Base-by-base conservation (phyloP, 371 early-diverging fungal genomes). In the Mortierella sp. region DNA sequence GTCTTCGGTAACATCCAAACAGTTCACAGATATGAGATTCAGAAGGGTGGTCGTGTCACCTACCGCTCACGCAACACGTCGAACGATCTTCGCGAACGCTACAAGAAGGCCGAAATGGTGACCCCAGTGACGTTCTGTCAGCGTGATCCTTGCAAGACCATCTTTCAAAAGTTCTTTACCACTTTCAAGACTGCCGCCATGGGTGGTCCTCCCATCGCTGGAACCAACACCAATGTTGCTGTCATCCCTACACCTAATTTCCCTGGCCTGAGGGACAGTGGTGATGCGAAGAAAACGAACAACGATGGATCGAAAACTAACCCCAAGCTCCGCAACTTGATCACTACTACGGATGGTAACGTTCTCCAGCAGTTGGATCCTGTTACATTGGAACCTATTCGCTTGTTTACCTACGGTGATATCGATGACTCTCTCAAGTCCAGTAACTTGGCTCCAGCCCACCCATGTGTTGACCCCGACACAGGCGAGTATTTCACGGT, bases 281-380 rank as follows among this genome's bases (percentile, higher is more conserved):
- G 13, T 5, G 47, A 52, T n/a, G 38, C 21, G 14, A 47, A 46
- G 26, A 12, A 21, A 10, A 56, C 66, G 51, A 27, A 60, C 34
- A 34, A 4, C 34, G 34, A 23, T 8, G 26, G 41, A 47, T 7
- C 16, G 8, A 18, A 26, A 51, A 21, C 30, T 8, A 60, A 38
- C n/a, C 79, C 58, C 1, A 45, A 23, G 5, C 38, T 56, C 24
- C 62, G 70, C 0, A 79, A 67, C 34, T 61, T 90, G 42, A 81
- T 91, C 4, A 64, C 83, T 41, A 89, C 81, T 34, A 87, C 89
- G 1, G 89, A 88, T 64, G 86, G 83, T 2, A 88, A 86, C 65
- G 56, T 79, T 0, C 58, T 90, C 14, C 89, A 90, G 52, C 81
- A 84, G 46, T 61, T 91, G 24, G 81, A 91, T 68, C 80, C 84